Evolutionary conservation across 73 alveolate genomes (phyloP).

Genomic region (Paramecium tetraurelia): DNA sequence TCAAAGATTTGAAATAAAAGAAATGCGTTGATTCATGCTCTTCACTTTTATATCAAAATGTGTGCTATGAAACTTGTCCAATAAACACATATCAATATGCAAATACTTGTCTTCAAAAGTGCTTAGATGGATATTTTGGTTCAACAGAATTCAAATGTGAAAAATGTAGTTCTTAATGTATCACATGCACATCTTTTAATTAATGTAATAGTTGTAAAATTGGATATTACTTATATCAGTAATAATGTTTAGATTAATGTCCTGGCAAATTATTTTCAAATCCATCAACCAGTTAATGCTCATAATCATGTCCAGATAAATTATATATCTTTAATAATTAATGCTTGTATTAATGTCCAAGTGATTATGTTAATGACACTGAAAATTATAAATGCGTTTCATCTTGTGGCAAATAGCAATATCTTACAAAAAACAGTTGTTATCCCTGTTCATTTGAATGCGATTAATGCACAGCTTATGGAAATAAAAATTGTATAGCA

Average conservation of each 20-base stretch:
- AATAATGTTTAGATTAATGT: neutral
- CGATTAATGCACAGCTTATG: neutral
- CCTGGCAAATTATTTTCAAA: neutral
- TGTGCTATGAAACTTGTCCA: neutral
- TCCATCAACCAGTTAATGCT: neutral
- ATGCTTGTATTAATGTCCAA: conserved; percentile 2
- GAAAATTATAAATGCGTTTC: neutral
- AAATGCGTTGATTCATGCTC: neutral
- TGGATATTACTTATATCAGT: neutral
- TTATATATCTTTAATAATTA: neutral
- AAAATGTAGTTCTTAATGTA: neutral
- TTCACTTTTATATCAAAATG: neutral
- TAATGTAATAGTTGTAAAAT: neutral
- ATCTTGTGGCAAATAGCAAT: neutral
- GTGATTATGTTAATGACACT: neutral
- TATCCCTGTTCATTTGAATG: neutral
- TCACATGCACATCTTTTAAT: neutral
- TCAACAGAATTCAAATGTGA: neutral
- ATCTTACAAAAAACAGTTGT: neutral
- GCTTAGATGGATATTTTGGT: neutral
- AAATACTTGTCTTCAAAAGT: neutral
- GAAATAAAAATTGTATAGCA: neutral
- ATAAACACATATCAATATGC: neutral
- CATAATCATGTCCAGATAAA: neutral
- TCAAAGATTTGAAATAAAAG: neutral